Evolutionary conservation across 2,329 filamentous ascomycete genomes (phyloP), one percentile per base, ranked within the genome.

Genomic region (Dothideomycetes sp.): DNA sequence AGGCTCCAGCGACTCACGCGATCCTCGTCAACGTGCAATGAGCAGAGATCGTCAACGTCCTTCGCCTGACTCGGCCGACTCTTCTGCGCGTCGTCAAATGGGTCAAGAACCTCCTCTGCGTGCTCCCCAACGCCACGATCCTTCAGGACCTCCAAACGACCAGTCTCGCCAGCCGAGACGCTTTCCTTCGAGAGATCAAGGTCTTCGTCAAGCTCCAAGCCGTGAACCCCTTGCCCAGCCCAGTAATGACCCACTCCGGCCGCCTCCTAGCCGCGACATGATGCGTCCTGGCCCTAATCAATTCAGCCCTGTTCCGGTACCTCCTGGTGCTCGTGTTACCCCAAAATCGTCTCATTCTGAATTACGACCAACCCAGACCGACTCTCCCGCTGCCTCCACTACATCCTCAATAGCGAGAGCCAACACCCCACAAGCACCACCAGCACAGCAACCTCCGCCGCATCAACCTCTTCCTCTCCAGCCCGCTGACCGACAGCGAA

Each of bases 291-390:
- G 33, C 19, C 38, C 33, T 19, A 34, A 34, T 31, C 33, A 34
- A 10, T 34, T 34, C 11, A 19, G 29, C n/a, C 36, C 41, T 4
- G 31, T 18, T 32, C 19, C 53, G 36, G 51, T 61, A 17, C 48
- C 22, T 27, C 7, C 22, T 27, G 22, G 7, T 7, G 22, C 59
- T 36, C 56, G 60, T 22, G 46, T 62, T 37, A 63, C 58, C 5
- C 60, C 62, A 3, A 56, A 64, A 36, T 60, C 60, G 10, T 63
- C 63, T 2, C 51, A 50, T 16, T 57, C 59, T 4, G 62, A 64
- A 30, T 49, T 64, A 33, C 44, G 38, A 12, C 36, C 37, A 17
- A 35, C 47, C 15, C 35, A 50, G 24, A 46, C 48, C 12, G 45
- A 46, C 12, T 53, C 52, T 15, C 52, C 52, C 9, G 45, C 42